Conservation (phyloP, 371 early-diverging fungal species). For the Lichtheimia corymbifera region DNA sequence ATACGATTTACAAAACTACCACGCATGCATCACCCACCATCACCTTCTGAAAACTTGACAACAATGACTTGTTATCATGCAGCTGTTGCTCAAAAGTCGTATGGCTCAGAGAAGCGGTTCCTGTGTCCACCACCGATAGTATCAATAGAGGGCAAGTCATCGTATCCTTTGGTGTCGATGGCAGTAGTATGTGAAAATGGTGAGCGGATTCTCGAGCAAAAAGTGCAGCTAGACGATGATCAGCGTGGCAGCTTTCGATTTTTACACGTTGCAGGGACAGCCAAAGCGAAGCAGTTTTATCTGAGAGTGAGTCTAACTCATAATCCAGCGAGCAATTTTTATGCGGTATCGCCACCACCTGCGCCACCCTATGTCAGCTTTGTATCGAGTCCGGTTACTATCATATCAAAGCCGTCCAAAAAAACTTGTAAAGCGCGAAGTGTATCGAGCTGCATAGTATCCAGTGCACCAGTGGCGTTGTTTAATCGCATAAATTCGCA, state of each 20-base stretch:
- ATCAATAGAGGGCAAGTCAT: slow-evolving; percentile 35
- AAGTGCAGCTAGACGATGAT: slow-evolving; percentile 56
- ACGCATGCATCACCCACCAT: neutral
- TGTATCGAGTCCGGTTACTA: slow-evolving; percentile 69
- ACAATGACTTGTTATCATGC: slow-evolving; percentile 69
- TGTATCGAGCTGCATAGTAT: slow-evolving; percentile 71
- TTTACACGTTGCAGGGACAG: slow-evolving; percentile 78
- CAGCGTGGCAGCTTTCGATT: slow-evolving; percentile 62
- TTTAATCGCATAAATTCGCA: slow-evolving; percentile 87
- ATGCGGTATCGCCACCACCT: neutral
- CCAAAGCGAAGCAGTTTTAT: slow-evolving; percentile 79
- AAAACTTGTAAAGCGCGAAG: slow-evolving; percentile 83
- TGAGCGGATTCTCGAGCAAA: slow-evolving; percentile 53
- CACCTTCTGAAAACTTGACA: slow-evolving; percentile 18
- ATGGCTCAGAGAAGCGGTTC: slow-evolving; percentile 87
- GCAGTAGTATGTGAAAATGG: slow-evolving; percentile 56
- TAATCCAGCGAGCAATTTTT: slow-evolving; percentile 22
- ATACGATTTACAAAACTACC: slow-evolving; percentile 9
- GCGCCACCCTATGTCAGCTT: slow-evolving; percentile 55
- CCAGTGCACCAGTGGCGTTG: slow-evolving; percentile 68
- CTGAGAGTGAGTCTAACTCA: slow-evolving; percentile 50
- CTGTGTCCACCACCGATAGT: slow-evolving; percentile 88
- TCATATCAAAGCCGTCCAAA: slow-evolving; percentile 88
- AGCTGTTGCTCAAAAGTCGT: slow-evolving; percentile 85
- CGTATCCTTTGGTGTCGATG: slow-evolving; percentile 53